Conservation (phyloP, 208 protist genomes). For the Trypanosoma brucei region DNA sequence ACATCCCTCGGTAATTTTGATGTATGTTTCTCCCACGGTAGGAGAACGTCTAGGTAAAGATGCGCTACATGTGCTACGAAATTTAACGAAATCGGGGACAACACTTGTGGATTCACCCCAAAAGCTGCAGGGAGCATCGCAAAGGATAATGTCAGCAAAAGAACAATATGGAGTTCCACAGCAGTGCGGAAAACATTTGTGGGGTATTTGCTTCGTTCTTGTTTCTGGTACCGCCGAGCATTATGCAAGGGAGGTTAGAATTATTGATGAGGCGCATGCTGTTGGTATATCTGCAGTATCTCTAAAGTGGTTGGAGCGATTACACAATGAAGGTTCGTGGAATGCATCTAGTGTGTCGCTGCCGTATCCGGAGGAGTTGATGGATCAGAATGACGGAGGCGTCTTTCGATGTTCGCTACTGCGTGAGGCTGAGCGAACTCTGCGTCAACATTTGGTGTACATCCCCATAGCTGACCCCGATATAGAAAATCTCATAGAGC, state of each 20-base stretch:
- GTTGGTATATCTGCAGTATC: slow-evolving; percentile 43
- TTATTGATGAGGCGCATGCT: slow-evolving; percentile 32
- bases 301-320: slow-evolving; percentile 30
- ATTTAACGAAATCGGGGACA: neutral
- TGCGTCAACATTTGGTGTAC: slow-evolving; percentile 18
- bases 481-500: slow-evolving; percentile 12
- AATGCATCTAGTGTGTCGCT: neutral
- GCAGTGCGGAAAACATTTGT: neutral
- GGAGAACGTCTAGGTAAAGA: neutral
- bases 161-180: neutral
- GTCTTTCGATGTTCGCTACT: slow-evolving; percentile 7
- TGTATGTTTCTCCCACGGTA: neutral
- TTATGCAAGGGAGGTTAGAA: slow-evolving; percentile 1
- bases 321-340: neutral
- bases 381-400: slow-evolving; percentile 5
- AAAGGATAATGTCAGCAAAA: neutral
- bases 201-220: neutral
- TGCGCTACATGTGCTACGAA: neutral
- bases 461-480: slow-evolving; percentile 7
- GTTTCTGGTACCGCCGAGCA: slow-evolving; percentile 13
- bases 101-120: neutral
- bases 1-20: neutral
- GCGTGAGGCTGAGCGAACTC: slow-evolving; percentile 7
- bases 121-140: neutral
- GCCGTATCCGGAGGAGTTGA: slow-evolving; percentile 2